A percentile compares a stretch with the other conserved stretches of the same genome.
Conservation (phyloP, 345 rosid genomes). For the Cardamine chenopodiifolia region DNA sequence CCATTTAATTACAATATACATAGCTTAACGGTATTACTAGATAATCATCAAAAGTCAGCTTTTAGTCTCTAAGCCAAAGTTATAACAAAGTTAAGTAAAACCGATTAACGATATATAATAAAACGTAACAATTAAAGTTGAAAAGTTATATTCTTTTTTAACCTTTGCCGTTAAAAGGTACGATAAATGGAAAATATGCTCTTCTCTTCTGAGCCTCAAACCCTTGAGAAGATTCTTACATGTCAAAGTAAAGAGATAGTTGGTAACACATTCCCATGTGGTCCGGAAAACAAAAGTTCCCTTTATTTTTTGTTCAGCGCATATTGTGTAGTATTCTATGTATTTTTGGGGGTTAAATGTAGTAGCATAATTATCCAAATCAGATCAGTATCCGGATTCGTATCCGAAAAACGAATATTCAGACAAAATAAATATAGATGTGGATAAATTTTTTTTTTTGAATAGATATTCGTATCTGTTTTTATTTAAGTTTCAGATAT, state of each 20-base stretch:
- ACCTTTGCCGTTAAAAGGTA: conserved; percentile 40
- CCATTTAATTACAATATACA: background rate
- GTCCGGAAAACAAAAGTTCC: conserved; percentile 44
- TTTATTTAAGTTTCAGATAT: no score
- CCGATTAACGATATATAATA: background rate
- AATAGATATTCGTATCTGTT: no score
- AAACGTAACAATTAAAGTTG: conserved; percentile 20
- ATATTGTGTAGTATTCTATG: conserved; percentile 19
- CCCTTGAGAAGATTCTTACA: conserved; percentile 41
- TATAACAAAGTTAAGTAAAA: background rate
- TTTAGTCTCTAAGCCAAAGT: conserved; percentile 1
- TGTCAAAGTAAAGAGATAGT: conserved; percentile 39
- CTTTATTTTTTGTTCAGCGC: conserved; percentile 16
- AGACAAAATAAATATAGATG: no score
- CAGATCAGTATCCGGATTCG: no score
- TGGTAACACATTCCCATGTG: conserved; percentile 48
- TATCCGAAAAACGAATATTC: no score
- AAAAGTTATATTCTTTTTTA: conserved; percentile 33
- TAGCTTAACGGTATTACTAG: conserved; percentile 1
- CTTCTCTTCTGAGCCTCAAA: conserved; percentile 41
- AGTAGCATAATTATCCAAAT: no score
- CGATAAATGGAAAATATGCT: conserved; percentile 46
- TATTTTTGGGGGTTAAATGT: no score
- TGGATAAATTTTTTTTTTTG: no score
- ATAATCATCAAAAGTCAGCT: conserved; percentile 31